A percentile compares a stretch with the other conserved stretches of the same genome.
Conservation (phyloP, 306 rosid genomes). For the Potentilla sterilis region DNA sequence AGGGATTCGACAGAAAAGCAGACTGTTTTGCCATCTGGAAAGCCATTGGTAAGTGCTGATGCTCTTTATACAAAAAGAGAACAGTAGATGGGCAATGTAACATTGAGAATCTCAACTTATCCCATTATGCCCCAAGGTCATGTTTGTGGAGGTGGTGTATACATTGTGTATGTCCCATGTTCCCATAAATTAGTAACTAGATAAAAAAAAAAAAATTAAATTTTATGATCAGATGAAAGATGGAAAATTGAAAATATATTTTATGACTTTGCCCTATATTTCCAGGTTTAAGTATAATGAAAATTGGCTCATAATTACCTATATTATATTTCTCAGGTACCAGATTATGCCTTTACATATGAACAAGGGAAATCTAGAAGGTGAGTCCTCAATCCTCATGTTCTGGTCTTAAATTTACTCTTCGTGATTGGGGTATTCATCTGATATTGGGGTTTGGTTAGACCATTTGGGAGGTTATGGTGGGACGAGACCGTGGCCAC, state of each 20-base stretch:
- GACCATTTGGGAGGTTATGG: constrained; percentile 90
- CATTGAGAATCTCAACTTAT: too few species aligned
- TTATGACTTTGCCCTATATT: not conserved
- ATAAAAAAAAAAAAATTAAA: too few species aligned
- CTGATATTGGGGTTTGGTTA: constrained; percentile 21
- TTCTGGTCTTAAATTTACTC: constrained; percentile 8
- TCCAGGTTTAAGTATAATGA: not conserved
- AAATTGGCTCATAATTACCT: not conserved
- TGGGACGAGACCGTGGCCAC: constrained; percentile 97
- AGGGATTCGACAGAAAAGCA: constrained; percentile 41
- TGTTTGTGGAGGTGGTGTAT: too few species aligned
- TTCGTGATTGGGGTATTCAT: not conserved
- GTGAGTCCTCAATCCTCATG: constrained; percentile 36
- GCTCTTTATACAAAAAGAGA: not conserved
- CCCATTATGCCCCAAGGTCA: too few species aligned
- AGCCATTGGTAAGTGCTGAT: constrained; percentile 59
- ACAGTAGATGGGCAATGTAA: too few species aligned
- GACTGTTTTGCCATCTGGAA: constrained; percentile 74
- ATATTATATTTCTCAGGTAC: constrained; percentile 44
- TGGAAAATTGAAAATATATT: not conserved
- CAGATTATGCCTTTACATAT: constrained; percentile 65
- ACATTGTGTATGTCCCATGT: too few species aligned
- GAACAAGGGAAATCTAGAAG: constrained; percentile 82
- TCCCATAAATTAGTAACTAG: too few species aligned
- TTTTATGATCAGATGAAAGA: not conserved